Evolutionary conservation across 1,139 yeast species (phyloP).

Genomic region (Suhomyces terraborum): DNA sequence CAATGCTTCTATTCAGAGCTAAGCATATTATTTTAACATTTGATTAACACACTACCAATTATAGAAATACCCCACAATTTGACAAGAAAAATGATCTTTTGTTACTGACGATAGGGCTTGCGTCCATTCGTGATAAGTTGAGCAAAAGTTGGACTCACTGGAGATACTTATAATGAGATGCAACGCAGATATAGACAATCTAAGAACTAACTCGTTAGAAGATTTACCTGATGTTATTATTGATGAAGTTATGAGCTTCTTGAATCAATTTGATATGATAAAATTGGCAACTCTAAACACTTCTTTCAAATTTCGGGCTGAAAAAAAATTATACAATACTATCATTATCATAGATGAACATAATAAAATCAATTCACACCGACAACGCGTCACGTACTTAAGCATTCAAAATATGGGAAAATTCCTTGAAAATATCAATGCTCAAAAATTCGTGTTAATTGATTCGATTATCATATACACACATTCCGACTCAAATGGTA

Average conservation of each 20-base stretch:
- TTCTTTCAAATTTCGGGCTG: constrained; percentile 19
- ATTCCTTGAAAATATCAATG: constrained; percentile 18
- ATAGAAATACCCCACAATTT: neutral
- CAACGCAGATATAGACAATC: neutral
- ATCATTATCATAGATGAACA: constrained; percentile 21
- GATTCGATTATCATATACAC: constrained; percentile 22
- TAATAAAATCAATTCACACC: too few species aligned
- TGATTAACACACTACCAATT: neutral
- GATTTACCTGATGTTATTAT: constrained; percentile 19
- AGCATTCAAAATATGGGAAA: constrained; percentile 15
- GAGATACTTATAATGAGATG: neutral
- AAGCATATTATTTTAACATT: too few species aligned
- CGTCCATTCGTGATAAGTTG: too few species aligned
- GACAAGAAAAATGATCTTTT: neutral
- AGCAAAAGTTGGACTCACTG: neutral
- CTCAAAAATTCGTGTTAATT: constrained; percentile 20
- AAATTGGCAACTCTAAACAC: constrained; percentile 18
- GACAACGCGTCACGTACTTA: too few species aligned
- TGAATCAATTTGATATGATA: constrained; percentile 20
- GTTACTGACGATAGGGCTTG: too few species aligned
- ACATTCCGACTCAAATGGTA: constrained; percentile 22
- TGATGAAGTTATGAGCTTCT: constrained; percentile 15
- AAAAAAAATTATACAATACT: constrained; percentile 20
- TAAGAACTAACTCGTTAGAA: neutral
- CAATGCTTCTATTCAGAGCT: too few species aligned